Percentiles rank a stretch among this genome's conserved stretches.
Evolutionary conservation across 495 filamentous ascomycete species (phyloP).

Genomic region (Penicillium mononematosum): DNA sequence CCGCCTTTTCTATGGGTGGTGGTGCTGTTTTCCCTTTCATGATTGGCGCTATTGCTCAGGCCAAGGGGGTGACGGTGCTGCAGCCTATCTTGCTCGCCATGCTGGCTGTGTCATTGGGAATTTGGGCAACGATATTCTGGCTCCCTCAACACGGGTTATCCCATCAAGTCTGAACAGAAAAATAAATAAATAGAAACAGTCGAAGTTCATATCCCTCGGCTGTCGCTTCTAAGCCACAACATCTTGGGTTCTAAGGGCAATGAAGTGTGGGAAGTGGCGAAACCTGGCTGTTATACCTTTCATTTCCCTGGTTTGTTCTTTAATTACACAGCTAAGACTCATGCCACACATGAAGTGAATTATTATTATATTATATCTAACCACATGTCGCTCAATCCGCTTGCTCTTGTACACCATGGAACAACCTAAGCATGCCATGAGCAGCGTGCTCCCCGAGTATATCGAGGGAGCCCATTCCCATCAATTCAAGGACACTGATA

Average conservation of each 20-base stretch:
- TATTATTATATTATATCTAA: too few species aligned
- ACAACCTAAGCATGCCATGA: not conserved
- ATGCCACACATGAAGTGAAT: too few species aligned
- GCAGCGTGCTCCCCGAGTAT: constrained; percentile 1
- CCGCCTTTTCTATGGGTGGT: constrained; percentile 70
- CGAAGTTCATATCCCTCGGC: not conserved
- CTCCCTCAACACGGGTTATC: constrained; percentile 8
- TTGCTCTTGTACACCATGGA: not conserved
- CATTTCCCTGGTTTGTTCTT: too few species aligned
- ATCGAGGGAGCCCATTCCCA: constrained; percentile 41
- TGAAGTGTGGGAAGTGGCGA: not conserved
- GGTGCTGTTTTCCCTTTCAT: constrained; percentile 71
- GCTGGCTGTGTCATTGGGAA: constrained; percentile 21
- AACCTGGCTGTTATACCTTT: not conserved
- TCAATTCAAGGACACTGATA: constrained; percentile 56
- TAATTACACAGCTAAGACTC: too few species aligned
- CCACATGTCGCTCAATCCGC: not conserved
- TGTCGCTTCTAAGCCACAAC: not conserved
- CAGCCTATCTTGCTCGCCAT: constrained; percentile 64
- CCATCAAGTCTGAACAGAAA: constrained; percentile 8
- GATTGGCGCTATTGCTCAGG: constrained; percentile 70
- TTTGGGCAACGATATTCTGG: constrained; percentile 20
- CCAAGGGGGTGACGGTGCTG: constrained; percentile 64
- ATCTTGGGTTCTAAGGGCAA: not conserved
- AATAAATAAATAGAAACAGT: too few species aligned